Conservation (phyloP, 352 stramenopile species). For the Globisporangium cylindrosporum region DNA sequence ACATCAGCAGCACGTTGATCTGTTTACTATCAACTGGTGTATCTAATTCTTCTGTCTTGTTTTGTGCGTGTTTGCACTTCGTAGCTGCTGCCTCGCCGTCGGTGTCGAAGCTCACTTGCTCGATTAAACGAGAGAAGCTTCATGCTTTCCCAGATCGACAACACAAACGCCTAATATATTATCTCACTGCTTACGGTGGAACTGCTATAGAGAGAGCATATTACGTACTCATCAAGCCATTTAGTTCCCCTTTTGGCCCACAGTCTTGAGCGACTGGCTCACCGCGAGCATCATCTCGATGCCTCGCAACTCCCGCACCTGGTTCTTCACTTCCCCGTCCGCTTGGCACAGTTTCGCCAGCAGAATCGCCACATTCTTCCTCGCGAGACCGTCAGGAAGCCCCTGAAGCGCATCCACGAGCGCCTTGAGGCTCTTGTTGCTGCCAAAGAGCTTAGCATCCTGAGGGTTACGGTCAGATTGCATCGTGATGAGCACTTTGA, state of each 20-base stretch:
- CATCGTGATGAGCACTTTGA: slow-evolving; percentile 65
- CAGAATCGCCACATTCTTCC: slow-evolving; percentile 79
- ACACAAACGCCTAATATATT: not conserved
- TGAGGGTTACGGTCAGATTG: slow-evolving; percentile 20
- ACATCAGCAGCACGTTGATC: too few species aligned
- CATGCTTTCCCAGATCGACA: not conserved
- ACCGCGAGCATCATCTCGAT: slow-evolving; percentile 82
- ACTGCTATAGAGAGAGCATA: too few species aligned
- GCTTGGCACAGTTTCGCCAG: slow-evolving; percentile 65
- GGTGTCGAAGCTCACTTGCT: slow-evolving; percentile 64
- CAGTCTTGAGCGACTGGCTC: slow-evolving; percentile 41
- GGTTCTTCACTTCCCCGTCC: slow-evolving; percentile 44
- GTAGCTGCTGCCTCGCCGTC: slow-evolving; percentile 70
- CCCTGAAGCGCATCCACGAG: slow-evolving; percentile 44
- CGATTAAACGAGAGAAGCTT: slow-evolving; percentile 11
- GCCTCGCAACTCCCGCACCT: slow-evolving; percentile 53
- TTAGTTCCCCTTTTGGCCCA: not conserved
- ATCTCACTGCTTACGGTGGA: not conserved
- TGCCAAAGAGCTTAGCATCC: slow-evolving; percentile 24
- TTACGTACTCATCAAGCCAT: not conserved
- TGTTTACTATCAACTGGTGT: too few species aligned
- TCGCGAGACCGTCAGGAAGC: slow-evolving; percentile 47
- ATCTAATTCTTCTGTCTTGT: not conserved
- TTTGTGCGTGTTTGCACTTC: not conserved
- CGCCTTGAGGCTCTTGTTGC: slow-evolving; percentile 25